Evolutionary conservation across 129 eudicot genomes (phyloP), one percentile per base, ranked within the genome.

Genomic region (Calendula officinalis): DNA sequence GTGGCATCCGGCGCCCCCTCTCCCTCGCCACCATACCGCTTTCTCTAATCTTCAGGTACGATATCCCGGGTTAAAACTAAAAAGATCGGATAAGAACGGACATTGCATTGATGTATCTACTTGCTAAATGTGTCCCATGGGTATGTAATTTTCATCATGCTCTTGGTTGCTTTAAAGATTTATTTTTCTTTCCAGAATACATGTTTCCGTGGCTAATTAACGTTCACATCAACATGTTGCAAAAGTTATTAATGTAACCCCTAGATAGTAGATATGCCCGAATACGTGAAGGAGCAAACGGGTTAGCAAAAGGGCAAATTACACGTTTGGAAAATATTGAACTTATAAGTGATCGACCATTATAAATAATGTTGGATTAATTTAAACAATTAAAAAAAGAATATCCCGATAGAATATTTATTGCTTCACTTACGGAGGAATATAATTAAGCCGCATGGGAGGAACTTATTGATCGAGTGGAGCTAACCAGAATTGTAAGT

Each of bases 351-450:
- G 99, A 94, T 44, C 87, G 99, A 8, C 99, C 99, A 46, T 80
- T 94, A 14, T 96, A 94, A 66, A 88, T 85, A 5, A 94, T 94
- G 99, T 56, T 94, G 54, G 81, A 83, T 33, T 96, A 94, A 76
- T 88, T 94, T n/a, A 83, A 80, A 62, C 95, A 77, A 59, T 60
- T 94, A 62, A 94, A 92, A 66, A 82, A 94, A 78, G 99, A 94
- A 78, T 94, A 88, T 71, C 99, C 99, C 0, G 92, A 94, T 59
- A 80, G 99, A 77, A 88, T 94, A 48, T 85, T 94, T 56, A 88
- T 92, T 72, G 99, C 96, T 49, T 94, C 99, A 11, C 86, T 94
- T 72, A 94, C 88, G 99, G 99, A 94, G 54, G 99, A 94, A 67
- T 94, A 86, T 74, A 77, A 85, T 78, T 88, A 88, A 82, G 83